phyloP scores from a whole-genome alignment of 2,329 filamentous ascomycete species.

The Cladorrhinum sp. region DNA sequence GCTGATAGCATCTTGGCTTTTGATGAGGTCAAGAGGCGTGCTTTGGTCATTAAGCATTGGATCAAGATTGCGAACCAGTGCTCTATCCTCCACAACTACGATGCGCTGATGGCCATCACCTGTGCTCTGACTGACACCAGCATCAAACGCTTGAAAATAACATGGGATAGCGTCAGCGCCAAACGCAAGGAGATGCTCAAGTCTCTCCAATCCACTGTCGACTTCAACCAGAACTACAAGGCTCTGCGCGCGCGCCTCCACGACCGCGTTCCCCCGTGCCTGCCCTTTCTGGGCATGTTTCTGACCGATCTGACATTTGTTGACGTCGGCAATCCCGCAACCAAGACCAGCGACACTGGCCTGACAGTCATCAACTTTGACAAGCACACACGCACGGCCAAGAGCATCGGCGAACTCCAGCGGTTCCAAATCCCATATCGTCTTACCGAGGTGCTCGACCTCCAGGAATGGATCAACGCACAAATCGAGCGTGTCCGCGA shows the following conservation, averaged over 20 bases:
- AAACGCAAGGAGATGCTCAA: constrained; percentile 81
- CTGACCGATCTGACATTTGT: constrained; percentile 95
- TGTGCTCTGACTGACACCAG: constrained; percentile 91
- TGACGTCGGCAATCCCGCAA: constrained; percentile 87
- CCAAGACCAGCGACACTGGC: constrained; percentile 64
- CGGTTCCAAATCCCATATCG: constrained; percentile 93
- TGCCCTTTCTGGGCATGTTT: constrained; percentile 95
- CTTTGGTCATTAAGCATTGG: constrained; percentile 92
- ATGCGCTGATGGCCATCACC: constrained; percentile 94
- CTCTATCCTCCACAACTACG: constrained; percentile 89
- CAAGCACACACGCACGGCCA: constrained; percentile 90
- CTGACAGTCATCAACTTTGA: constrained; percentile 94
- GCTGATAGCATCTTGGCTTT: constrained; percentile 86
- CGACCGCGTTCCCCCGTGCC: constrained; percentile 82
- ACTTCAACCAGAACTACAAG: constrained; percentile 88
- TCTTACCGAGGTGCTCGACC: constrained; percentile 75
- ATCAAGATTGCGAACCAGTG: constrained; percentile 89
- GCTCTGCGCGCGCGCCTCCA: constrained; percentile 78
- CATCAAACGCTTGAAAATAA: constrained; percentile 81
- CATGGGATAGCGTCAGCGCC: constrained; percentile 83
- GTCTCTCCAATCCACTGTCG: constrained; percentile 76
- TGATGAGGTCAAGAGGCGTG: constrained; percentile 89
- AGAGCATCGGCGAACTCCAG: constrained; percentile 93
- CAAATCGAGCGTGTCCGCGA: constrained; percentile 76
- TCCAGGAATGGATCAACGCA: constrained; percentile 88